These are phyloP conservation scores for Nigrograna mackinnonii DNA, from an alignment of 2,329 filamentous ascomycete genomes.

Conservation along the genomic window DNA sequence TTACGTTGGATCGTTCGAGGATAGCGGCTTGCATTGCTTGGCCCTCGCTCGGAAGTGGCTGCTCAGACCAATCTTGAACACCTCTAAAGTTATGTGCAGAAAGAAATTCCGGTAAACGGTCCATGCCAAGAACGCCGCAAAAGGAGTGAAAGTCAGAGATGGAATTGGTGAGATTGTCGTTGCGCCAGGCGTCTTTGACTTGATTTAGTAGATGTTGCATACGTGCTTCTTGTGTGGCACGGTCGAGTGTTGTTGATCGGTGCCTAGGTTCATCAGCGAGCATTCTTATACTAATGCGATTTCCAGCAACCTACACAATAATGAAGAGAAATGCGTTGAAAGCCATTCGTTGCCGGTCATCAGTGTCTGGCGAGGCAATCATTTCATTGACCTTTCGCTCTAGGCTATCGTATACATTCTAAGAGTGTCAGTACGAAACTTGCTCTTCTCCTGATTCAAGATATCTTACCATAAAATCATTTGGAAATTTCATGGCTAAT, in stretches of 20 bases:
- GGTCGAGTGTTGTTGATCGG: constrained; percentile 76
- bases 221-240: constrained; percentile 69
- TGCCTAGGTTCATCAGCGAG: constrained; percentile 65
- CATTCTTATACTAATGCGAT: too few relatives aligned
- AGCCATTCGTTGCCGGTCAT: constrained; percentile 82
- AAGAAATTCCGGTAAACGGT: constrained; percentile 80
- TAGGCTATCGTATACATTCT: constrained; percentile 85
- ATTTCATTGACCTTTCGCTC: constrained; percentile 83
- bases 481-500: constrained; percentile 86
- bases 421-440: constrained; percentile 17
- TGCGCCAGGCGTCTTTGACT: constrained; percentile 79
- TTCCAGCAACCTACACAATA: constrained; percentile 75
- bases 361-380: constrained; percentile 70
- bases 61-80: constrained; percentile 80
- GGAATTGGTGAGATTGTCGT: constrained; percentile 67
- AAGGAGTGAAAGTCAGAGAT: constrained; percentile 79
- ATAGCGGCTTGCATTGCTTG: constrained; percentile 77
- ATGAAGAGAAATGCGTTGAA: constrained; percentile 92
- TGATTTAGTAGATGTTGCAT: constrained; percentile 80
- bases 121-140: constrained; percentile 76
- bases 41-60: constrained; percentile 77
- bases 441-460: background rate
- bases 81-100: constrained; percentile 72
- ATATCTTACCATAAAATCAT: constrained; percentile 73
- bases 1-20: constrained; percentile 70